Evolutionary conservation across 2,329 filamentous ascomycete species (phyloP).

Genomic region (Ramichloridium luteum): DNA sequence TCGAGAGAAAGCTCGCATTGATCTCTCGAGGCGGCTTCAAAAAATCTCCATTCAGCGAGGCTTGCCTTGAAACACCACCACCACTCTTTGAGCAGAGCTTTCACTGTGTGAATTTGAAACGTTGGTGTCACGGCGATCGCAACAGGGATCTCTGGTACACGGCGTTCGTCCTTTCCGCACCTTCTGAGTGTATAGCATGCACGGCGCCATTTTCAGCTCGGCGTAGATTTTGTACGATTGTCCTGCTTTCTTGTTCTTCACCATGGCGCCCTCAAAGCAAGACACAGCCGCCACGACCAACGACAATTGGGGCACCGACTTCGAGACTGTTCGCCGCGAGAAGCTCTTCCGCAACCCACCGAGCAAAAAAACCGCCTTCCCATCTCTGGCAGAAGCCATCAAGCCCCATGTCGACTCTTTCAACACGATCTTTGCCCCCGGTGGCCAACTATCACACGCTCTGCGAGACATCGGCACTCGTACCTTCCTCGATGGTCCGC

Average conservation of each 20-base stretch:
- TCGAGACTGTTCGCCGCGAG: constrained; percentile 74
- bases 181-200: too few relatives aligned
- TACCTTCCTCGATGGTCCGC: constrained; percentile 69
- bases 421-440: constrained; percentile 70
- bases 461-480: constrained; percentile 84
- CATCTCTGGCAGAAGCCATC: constrained; percentile 72
- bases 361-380: constrained; percentile 76
- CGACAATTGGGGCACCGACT: constrained; percentile 72
- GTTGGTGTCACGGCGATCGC: too few relatives aligned
- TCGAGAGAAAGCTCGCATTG: too few relatives aligned
- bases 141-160: too few relatives aligned
- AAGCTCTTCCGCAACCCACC: constrained; percentile 82
- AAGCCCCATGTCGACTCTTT: constrained; percentile 91
- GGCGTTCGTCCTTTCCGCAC: too few relatives aligned
- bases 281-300: constrained; percentile 34
- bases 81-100: too few relatives aligned
- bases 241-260: too few relatives aligned
- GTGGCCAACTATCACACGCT: constrained; percentile 62
- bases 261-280: constrained; percentile 22
- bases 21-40: too few relatives aligned
- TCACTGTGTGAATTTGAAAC: too few relatives aligned
- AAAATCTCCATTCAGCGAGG: too few relatives aligned
- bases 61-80: too few relatives aligned
- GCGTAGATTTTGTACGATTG: too few relatives aligned
- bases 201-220: background rate